Percentiles rank a stretch among this genome's conserved stretches.
Conservation (phyloP, 2,329 filamentous ascomycete species). For the Cucurbitaria berberidis region DNA sequence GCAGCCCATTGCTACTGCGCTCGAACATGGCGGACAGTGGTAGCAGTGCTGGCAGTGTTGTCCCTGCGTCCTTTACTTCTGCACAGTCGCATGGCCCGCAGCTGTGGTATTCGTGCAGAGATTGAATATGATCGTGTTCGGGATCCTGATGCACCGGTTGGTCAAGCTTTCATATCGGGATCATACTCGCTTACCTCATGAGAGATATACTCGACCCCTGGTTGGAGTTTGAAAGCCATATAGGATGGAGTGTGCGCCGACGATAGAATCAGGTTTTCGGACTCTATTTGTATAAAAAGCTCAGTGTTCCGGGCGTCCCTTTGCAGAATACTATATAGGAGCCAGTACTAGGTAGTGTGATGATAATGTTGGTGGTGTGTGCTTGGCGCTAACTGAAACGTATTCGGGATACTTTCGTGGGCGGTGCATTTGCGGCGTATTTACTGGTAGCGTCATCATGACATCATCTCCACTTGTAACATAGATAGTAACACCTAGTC, state of each 20-base stretch:
- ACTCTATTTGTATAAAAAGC: background rate
- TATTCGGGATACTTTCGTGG: background rate
- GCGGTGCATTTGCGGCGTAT: background rate
- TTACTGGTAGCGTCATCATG: background rate
- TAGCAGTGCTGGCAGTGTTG: constrained; percentile 6
- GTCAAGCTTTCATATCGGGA: background rate
- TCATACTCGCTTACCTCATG: background rate
- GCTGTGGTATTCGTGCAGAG: background rate
- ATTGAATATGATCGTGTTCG: background rate
- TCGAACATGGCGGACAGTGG: constrained; percentile 1
- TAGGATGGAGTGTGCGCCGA: background rate
- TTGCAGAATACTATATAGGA: background rate
- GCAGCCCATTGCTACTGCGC: constrained; percentile 1
- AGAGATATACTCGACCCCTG: constrained; percentile 1
- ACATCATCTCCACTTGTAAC: no score
- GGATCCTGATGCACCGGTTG: background rate
- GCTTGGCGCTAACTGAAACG: background rate
- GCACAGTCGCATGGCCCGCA: background rate
- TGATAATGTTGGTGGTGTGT: background rate
- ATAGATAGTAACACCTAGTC: no score
- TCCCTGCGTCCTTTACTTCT: background rate
- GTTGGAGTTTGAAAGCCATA: constrained; percentile 1
- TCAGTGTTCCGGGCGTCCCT: background rate
- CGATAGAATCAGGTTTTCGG: background rate
- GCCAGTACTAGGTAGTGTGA: background rate